Evolutionary conservation across 352 stramenopile species (phyloP), one percentile per base, ranked within the genome.

Genomic region (Plasmopara muralis): DNA sequence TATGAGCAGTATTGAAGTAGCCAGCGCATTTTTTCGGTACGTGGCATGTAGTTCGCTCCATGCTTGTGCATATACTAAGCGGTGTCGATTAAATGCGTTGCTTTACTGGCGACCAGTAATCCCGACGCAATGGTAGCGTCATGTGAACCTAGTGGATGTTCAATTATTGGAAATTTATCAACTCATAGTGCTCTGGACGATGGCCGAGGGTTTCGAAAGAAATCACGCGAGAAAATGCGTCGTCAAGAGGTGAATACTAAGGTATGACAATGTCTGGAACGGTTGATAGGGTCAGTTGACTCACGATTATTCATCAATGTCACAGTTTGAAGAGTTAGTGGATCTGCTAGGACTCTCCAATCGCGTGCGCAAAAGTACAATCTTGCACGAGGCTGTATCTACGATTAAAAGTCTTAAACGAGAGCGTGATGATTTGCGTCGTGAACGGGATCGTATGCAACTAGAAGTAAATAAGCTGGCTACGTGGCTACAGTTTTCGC

Each of bases 181-280:
- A 53, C 30, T 41, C 45, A 57, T 33, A 60, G 41, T n/a, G 49
- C 49, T 31, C 61, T 53, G 9, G 72, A 89, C 49, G 75, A 86
- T 31, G 73, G 85, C 39, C 67, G 75, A 46, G 74, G 77, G 8
- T 83, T 73, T 46, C 66, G 76, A 14, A 89, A 89, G 55, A 89
- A 89, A 46, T 87, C 76, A 13, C 62, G 78, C 12, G 78, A 89
- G 41, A 89, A 87, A 57, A 86, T 86, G 72, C 68, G 76, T 34
- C 72, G 78, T 53, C 78, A 86, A 62, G 78, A 89, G 55, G 78
- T 89, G 39, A 89, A 89, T 53, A 68, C 85, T 51, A 85, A 87
- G 73, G 76, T 87, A 62, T 28, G 50, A 3, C 20, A 3, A 52
- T 9, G 25, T 44, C 13, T 37, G 20, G 20, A 25, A 25, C 20